Evolutionary conservation across 192 early-diverging fungal species (phyloP), one percentile per base, ranked within the genome.

Genomic region (Phycomyces blakesleeanus): DNA sequence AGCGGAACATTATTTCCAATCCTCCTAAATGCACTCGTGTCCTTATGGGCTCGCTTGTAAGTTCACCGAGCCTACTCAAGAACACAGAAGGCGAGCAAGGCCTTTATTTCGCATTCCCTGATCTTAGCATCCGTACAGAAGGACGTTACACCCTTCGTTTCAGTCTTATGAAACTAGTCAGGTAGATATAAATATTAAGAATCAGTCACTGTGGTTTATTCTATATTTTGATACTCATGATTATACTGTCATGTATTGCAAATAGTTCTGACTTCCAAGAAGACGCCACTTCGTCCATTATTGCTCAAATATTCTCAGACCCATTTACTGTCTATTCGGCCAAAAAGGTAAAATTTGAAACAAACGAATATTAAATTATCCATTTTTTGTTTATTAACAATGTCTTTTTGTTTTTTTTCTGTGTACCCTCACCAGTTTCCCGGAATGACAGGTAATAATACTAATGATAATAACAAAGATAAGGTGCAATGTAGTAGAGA

Each of bases 391-490:
- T 54, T 16, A n/a, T 22, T 63, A 11, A n/a, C n/a, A 24, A 38
- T 40, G 24, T 54, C 51, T 20, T 1, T 39, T 59, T 37, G 4
- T 51, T 50, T 26, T 56, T 14, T 58, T 22, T 56, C 44, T 55
- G 56, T 47, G 44, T 14, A 47, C 18, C 15, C 34, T 34, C 29
- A 7, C 29, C 29, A 73, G 71, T 91, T 91, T 64, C 88, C 90
- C 0, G 90, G 90, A 55, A 91, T 91, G 90, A 89, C 88, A 64
- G 88, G 88, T 90, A 41, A 62, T n/a, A n/a, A n/a, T n/a, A n/a
- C n/a, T n/a, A n/a, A n/a, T n/a, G 20, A 38, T 21, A 51, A 51
- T 39, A 34, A 57, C 3, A 12, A 14, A 50, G 21, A 9, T 40
- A 49, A n/a, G n/a, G n/a, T n/a, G n/a, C n/a, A n/a, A n/a, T n/a